Evolutionary conservation across 1,139 yeast genomes (phyloP).

Genomic region (Geotrichum cucujoidarum): DNA sequence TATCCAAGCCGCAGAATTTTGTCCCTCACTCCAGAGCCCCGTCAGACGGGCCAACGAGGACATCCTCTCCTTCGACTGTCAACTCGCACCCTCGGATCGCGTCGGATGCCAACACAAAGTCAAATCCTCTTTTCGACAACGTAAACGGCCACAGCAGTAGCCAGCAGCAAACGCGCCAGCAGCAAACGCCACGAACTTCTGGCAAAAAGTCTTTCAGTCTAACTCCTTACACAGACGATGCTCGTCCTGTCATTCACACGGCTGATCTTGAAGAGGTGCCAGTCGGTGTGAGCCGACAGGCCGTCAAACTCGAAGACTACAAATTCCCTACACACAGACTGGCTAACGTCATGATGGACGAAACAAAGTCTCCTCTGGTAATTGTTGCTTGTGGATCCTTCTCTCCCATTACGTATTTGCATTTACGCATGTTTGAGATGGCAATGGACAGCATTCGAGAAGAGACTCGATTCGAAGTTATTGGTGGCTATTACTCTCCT

Average conservation of each 20-base stretch:
- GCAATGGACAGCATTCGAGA: slow-evolving; percentile 93
- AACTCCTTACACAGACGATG: slow-evolving; percentile 17
- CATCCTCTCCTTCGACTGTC: background rate
- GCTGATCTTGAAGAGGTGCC: slow-evolving; percentile 97
- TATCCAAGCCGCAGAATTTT: slow-evolving; percentile 12
- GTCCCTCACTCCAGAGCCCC: slow-evolving; percentile 14
- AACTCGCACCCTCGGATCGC: background rate
- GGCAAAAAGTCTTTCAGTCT: background rate
- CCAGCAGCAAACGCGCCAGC: no score
- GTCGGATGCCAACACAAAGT: background rate
- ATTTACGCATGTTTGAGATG: slow-evolving; percentile 96
- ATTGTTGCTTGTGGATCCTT: slow-evolving; percentile 97
- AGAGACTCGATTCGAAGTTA: slow-evolving; percentile 86
- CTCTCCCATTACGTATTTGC: slow-evolving; percentile 91
- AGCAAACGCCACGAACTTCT: background rate
- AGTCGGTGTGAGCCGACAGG: slow-evolving; percentile 84
- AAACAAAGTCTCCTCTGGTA: slow-evolving; percentile 80
- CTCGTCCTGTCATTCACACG: slow-evolving; percentile 45
- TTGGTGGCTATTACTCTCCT: slow-evolving; percentile 97
- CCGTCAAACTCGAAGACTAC: slow-evolving; percentile 61
- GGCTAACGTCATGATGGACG: slow-evolving; percentile 64
- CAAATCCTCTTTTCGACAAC: no score
- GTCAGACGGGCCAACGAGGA: background rate
- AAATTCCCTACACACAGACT: slow-evolving; percentile 82
- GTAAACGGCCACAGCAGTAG: no score